Conservation (phyloP, 192 early-diverging fungal species). For the Coemansia sp. region DNA sequence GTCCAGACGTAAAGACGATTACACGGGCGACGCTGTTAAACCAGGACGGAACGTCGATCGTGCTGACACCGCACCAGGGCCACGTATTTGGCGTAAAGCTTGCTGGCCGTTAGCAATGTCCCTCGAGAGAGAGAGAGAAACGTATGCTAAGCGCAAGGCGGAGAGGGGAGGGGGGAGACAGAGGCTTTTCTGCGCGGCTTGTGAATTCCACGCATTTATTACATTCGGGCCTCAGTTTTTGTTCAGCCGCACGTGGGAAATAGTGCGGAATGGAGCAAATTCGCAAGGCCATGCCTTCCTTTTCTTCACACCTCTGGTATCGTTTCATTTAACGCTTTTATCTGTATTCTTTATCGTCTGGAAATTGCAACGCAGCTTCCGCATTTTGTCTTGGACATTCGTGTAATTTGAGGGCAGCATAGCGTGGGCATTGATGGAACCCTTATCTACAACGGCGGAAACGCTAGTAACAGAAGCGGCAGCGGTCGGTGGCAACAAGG, state of each 20-base stretch:
- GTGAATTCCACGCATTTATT: too few species aligned
- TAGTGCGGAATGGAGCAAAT: too few species aligned
- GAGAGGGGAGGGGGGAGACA: neutral
- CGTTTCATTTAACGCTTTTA: neutral
- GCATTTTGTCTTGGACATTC: neutral
- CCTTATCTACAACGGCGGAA: neutral
- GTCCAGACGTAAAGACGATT: slow-evolving; percentile 27
- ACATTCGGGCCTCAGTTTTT: too few species aligned
- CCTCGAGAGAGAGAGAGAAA: neutral
- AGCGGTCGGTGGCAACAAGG: neutral
- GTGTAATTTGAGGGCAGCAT: neutral
- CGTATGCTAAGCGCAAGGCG: neutral
- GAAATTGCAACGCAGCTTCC: neutral
- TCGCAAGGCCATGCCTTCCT: neutral
- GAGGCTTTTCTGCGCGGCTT: neutral
- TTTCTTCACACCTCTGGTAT: neutral
- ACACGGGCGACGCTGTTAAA: slow-evolving; percentile 38
- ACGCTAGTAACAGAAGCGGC: neutral
- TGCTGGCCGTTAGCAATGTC: slow-evolving; percentile 15
- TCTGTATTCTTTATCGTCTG: neutral
- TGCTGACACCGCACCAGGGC: slow-evolving; percentile 36
- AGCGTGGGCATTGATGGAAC: neutral
- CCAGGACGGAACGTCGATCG: slow-evolving; percentile 30
- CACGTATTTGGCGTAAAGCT: slow-evolving; percentile 45
- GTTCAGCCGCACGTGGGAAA: too few species aligned